A percentile compares a stretch with the other conserved stretches of the same genome.
These are phyloP conservation scores for Boletellus sp. DNA, from an alignment of 768 basidiomycete species.

Conservation along the genomic window DNA sequence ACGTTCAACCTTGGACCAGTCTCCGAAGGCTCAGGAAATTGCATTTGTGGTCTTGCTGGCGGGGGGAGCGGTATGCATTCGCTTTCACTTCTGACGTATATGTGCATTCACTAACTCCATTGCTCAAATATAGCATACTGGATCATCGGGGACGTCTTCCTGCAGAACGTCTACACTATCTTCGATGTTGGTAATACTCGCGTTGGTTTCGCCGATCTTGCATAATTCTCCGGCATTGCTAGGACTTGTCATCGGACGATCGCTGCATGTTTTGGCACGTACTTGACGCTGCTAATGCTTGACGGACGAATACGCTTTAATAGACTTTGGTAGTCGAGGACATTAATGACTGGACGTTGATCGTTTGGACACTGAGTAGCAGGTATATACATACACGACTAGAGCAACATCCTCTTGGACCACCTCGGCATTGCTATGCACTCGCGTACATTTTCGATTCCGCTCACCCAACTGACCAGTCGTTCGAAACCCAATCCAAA, in stretches of 20 bases:
- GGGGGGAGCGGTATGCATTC: slow-evolving; percentile 20
- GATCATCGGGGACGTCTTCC: slow-evolving; percentile 36
- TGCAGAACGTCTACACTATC: slow-evolving; percentile 31
- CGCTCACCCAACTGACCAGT: slow-evolving; percentile 81
- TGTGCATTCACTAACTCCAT: not conserved
- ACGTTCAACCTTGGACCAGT: slow-evolving; percentile 43
- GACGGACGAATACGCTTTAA: not conserved
- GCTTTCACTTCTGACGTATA: not conserved
- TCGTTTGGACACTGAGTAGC: not conserved
- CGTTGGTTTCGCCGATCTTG: slow-evolving; percentile 41
- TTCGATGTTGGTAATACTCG: slow-evolving; percentile 32
- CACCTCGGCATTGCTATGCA: slow-evolving; percentile 90
- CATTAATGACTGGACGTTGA: not conserved
- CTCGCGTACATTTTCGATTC: slow-evolving; percentile 88
- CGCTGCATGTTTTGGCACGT: not conserved
- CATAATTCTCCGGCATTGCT: slow-evolving; percentile 2
- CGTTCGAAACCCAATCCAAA: slow-evolving; percentile 97
- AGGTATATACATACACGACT: not conserved
- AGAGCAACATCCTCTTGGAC: slow-evolving; percentile 75
- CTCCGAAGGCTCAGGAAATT: slow-evolving; percentile 29
- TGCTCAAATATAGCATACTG: slow-evolving; percentile 23
- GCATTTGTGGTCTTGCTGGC: slow-evolving; percentile 37
- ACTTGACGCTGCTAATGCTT: not conserved
- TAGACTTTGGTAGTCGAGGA: not conserved
- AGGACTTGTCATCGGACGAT: slow-evolving; percentile 1